Percentiles rank a stretch among this genome's conserved stretches.
Evolutionary conservation across 1,284 basidiomycete genomes (phyloP).

Genomic region (Fomitopsis betulina): DNA sequence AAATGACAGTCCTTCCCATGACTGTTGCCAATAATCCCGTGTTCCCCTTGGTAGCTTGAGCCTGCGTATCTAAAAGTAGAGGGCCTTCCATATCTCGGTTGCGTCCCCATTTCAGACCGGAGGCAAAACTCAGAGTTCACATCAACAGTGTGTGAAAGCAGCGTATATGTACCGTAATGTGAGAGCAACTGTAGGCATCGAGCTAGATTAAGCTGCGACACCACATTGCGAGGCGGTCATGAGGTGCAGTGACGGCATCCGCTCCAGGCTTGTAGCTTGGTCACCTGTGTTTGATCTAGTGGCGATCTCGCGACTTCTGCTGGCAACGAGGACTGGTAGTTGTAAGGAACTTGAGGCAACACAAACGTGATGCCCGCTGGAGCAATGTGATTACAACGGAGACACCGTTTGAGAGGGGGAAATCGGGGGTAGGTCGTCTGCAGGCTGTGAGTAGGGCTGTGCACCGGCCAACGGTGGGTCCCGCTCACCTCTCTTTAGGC

Average conservation of each 20-base stretch:
- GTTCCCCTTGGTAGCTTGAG: not conserved
- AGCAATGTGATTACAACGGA: too few species aligned
- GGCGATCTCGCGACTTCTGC: too few species aligned
- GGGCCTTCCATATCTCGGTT: not conserved
- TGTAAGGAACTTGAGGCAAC: too few species aligned
- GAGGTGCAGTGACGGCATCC: not conserved
- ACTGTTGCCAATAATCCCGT: not conserved
- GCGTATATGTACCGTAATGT: not conserved
- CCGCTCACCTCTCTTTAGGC: too few species aligned
- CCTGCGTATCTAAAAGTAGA: not conserved
- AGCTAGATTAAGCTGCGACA: not conserved
- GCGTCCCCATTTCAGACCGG: not conserved
- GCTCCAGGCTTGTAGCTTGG: not conserved
- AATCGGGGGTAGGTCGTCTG: too few species aligned
- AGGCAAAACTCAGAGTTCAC: not conserved
- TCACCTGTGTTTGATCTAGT: not conserved
- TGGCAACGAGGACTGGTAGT: too few species aligned
- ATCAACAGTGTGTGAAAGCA: not conserved
- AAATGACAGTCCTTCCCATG: not conserved
- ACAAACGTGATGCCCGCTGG: too few species aligned
- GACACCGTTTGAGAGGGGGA: too few species aligned
- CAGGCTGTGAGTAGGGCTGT: too few species aligned
- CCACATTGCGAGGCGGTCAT: not conserved
- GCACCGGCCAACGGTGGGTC: too few species aligned
- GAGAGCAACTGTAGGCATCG: not conserved